Percentiles rank a stretch among this genome's conserved stretches.
Conservation (phyloP, 1,284 basidiomycete genomes). For the Naganishia sp. region DNA sequence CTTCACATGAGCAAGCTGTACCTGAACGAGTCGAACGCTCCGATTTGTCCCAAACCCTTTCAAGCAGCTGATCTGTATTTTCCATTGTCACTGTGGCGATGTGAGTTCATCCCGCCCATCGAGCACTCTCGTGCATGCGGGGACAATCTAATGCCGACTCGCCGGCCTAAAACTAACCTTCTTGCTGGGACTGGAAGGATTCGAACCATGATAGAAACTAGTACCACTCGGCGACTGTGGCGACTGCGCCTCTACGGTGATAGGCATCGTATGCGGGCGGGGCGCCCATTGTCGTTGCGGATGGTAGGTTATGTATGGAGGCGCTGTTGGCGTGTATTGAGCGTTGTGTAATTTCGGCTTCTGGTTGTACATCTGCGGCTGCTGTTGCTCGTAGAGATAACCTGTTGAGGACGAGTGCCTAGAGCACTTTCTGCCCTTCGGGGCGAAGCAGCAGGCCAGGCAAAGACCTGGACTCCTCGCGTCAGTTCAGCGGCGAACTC, state of each 20-base stretch:
- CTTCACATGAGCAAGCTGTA: too few species aligned
- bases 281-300: background rate
- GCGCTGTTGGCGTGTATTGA: background rate
- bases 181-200: conserved; percentile 6
- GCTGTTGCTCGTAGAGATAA: background rate
- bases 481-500: too few species aligned
- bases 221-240: conserved; percentile 2
- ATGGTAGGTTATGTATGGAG: background rate
- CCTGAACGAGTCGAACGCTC: too few species aligned
- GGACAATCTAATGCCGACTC: background rate
- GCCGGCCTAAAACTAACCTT: conserved; percentile 14
- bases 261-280: conserved; percentile 4
- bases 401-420: conserved; percentile 6
- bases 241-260: conserved; percentile 16
- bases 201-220: conserved; percentile 20
- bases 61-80: background rate
- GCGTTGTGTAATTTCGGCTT: conserved; percentile 7
- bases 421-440: conserved; percentile 23
- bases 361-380: background rate
- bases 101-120: background rate
- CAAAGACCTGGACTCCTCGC: background rate
- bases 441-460: conserved; percentile 4
- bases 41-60: background rate
- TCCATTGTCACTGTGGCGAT: too few species aligned
- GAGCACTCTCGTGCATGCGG: background rate